Evolutionary conservation across 2,329 filamentous ascomycete species (phyloP).

Genomic region (Bimuria novae-zelandiae): DNA sequence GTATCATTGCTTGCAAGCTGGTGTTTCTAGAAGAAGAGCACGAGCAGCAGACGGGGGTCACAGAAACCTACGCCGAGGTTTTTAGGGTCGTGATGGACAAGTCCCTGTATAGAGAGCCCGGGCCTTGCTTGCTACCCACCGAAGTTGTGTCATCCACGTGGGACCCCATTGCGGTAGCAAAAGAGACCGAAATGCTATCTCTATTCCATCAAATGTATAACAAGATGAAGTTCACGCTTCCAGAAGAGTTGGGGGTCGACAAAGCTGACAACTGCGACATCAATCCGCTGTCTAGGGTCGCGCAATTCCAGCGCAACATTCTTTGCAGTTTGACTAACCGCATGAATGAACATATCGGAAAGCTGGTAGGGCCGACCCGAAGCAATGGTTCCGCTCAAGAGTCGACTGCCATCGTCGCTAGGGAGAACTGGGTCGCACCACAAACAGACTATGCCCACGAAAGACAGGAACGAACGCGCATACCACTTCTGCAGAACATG

Average conservation of each 20-base stretch:
- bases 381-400: background rate
- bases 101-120: background rate
- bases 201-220: slow-evolving; percentile 22
- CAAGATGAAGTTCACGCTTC: slow-evolving; percentile 23
- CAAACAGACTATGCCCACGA: slow-evolving; percentile 1
- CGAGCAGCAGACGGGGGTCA: slow-evolving; percentile 15
- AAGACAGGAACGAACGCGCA: background rate
- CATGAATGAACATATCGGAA: slow-evolving; percentile 16
- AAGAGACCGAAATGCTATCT: slow-evolving; percentile 17
- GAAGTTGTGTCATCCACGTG: slow-evolving; percentile 9
- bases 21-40: slow-evolving; percentile 29
- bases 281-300: slow-evolving; percentile 21
- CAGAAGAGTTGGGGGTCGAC: background rate
- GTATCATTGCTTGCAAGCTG: slow-evolving; percentile 30
- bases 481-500: slow-evolving; percentile 15
- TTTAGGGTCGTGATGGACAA: slow-evolving; percentile 11
- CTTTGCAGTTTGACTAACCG: slow-evolving; percentile 23
- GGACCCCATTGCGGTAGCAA: slow-evolving; percentile 22
- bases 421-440: background rate
- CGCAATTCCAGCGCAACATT: slow-evolving; percentile 20
- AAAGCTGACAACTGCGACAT: slow-evolving; percentile 1
- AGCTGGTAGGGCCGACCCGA: background rate
- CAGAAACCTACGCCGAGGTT: slow-evolving; percentile 17
- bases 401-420: background rate
- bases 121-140: slow-evolving; percentile 1